phyloP scores from a whole-genome alignment of 805 yeast species.

The Sungouiozyma ichnusensis region DNA sequence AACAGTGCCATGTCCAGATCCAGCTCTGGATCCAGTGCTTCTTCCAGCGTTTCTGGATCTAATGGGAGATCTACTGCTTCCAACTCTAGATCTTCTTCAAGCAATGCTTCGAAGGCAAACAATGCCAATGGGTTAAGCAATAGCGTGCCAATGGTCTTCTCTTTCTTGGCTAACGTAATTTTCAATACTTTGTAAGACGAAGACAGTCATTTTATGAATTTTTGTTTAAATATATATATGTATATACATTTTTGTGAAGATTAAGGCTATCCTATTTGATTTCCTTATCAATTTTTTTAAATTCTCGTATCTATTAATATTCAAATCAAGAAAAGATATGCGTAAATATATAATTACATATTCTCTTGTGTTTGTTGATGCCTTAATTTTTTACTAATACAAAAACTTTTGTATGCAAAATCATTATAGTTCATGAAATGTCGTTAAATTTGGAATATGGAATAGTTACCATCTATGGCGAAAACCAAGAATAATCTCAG shows the following conservation, averaged over 20 bases:
- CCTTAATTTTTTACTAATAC: background rate
- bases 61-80: background rate
- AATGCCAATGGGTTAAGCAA: constrained; percentile 1
- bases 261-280: too few relatives aligned
- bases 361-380: background rate
- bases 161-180: background rate
- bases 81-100: background rate
- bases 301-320: too few relatives aligned
- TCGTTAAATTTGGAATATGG: background rate
- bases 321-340: too few relatives aligned
- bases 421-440: background rate
- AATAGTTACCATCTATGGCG: too few relatives aligned
- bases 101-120: background rate
- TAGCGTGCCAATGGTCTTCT: background rate
- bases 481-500: too few relatives aligned
- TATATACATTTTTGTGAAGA: too few relatives aligned
- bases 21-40: background rate
- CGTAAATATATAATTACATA: too few relatives aligned
- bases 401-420: background rate
- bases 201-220: background rate
- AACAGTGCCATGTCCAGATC: background rate
- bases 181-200: background rate
- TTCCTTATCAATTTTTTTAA: too few relatives aligned
- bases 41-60: constrained; percentile 3
- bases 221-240: background rate